Base-by-base conservation (phyloP, 169 alveolate genomes). In the Plasmodium adleri region DNA sequence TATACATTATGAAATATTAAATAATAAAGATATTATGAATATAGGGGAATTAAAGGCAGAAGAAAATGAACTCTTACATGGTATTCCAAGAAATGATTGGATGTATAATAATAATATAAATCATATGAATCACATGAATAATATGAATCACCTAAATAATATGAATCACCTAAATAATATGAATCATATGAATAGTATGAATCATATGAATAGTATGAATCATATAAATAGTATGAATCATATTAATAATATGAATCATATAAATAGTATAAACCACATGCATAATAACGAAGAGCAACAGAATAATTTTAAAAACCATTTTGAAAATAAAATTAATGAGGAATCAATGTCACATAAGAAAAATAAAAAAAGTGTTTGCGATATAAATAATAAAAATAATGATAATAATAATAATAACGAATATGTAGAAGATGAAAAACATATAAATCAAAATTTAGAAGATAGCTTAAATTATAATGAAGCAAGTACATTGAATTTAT, bases 401-500 rank as follows among this genome's bases (percentile, higher is more conserved):
- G 28, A 56, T 45, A 13, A 43, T 13, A 28, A 52, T 47, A 50
- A 71, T 13, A 28, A 52, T 47, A 50, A 71, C 52, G 64, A 71
- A 1, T 49, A 22, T 49, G 20, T 71, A 66, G n/a, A 62, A 59
- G 39, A 59, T 28, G 70, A 86, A 45, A 86, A 86, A 71, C 66
- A 86, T 10, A 26, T 72, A 13, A 86, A 86, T 64, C 71, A 64
- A 13, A 86, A 86, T 86, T 49, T 86, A 60, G 92, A 86, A 47
- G 87, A 86, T 43, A 86, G 87, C 43, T 56, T 86, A 60, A 86
- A 86, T 54, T 86, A 86, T 86, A 86, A 72, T 86, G 92, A 86
- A 70, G 87, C 92, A 20, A 86, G 52, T 52, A 86, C 92, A 0
- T 22, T 70, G 47, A 71, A 86, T 66, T 72, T 86, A 66, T 64